Base-by-base conservation (phyloP, 1,284 basidiomycete species). In the Fomes fomentarius region DNA sequence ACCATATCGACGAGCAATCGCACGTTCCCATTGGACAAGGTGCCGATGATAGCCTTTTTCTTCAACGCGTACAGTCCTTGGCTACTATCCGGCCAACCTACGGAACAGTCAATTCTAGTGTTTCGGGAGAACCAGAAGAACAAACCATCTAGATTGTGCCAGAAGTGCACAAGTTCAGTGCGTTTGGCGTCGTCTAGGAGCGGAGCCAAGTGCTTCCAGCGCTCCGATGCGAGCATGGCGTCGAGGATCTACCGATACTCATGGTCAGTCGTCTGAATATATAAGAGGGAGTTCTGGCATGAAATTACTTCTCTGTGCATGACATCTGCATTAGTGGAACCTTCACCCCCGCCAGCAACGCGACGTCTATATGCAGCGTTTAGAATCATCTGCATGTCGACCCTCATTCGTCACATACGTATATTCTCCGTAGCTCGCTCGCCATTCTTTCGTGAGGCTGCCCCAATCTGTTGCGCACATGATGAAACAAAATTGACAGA, bases 11-110 rank as follows among this genome's bases (percentile, higher is more conserved):
- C 69, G 4, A 87, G 72, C 2, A 86, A 71, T 14, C 80, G 72
- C 34, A 84, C 71, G 62, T 82, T 88, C 3, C 84, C 87, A 54
- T 87, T 88, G 0, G 86, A 86, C 0, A 89, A 71, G 3, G 80
- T 74, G 0, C 75, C 75, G 6, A 87, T 75, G 47, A 85, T 75
- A 0, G 69, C 68, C 9, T 79, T 64, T 47, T 81, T 76, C 70
- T 82, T 83, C 42, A 88, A 66, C 1, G 70, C 71, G 42, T 74
- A 58, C 15, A 89, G 69, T 0, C 83, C 83, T 0, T 74, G 69
- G 8, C 75, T 65, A 5, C 77, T 63, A 62, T 88, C 85, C 0
- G 80, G 73, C 81, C 85, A 87, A 2, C 76, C 85, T 85, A 51
- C 22, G 24, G 25, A 45, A 37, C 5, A 43, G 17, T 17, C 11